These are phyloP conservation scores for Melastoma malabathricum DNA, from an alignment of 345 rosid species.

Conservation along the genomic window DNA sequence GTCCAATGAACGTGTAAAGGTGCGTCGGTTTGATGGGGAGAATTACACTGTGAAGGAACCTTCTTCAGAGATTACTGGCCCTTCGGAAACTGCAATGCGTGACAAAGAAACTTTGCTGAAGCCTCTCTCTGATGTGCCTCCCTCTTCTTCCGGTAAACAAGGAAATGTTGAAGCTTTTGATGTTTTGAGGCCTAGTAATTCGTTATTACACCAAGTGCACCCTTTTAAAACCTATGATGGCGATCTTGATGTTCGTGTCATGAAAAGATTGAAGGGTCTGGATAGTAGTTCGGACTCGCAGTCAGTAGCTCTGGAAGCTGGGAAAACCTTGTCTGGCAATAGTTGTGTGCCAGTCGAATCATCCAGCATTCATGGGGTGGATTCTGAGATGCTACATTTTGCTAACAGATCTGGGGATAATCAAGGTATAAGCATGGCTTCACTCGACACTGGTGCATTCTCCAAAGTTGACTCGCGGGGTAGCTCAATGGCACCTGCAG, in stretches of 20 bases:
- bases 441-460: constrained; percentile 20
- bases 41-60: constrained; percentile 27
- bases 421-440: constrained; percentile 9
- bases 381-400: constrained; percentile 22
- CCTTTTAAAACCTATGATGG: constrained; percentile 35
- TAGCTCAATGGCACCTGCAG: constrained; percentile 59
- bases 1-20: constrained; percentile 11
- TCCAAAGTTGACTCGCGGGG: constrained; percentile 24
- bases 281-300: constrained; percentile 28
- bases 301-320: constrained; percentile 21
- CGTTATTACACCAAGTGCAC: constrained; percentile 35
- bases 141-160: constrained; percentile 18
- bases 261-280: constrained; percentile 37
- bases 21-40: constrained; percentile 20
- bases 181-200: constrained; percentile 30
- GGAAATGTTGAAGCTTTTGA: constrained; percentile 50
- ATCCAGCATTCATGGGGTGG: constrained; percentile 17
- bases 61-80: constrained; percentile 11
- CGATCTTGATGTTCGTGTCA: constrained; percentile 32
- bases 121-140: constrained; percentile 16
- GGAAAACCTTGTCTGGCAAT: constrained; percentile 8
- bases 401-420: constrained; percentile 9
- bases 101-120: constrained; percentile 20
- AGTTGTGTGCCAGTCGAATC: constrained; percentile 9
- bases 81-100: constrained; percentile 11